Percentiles rank a stretch among this genome's conserved stretches.
phyloP scores from a whole-genome alignment of 352 stramenopile genomes.

The Phytophthora litchii region DNA sequence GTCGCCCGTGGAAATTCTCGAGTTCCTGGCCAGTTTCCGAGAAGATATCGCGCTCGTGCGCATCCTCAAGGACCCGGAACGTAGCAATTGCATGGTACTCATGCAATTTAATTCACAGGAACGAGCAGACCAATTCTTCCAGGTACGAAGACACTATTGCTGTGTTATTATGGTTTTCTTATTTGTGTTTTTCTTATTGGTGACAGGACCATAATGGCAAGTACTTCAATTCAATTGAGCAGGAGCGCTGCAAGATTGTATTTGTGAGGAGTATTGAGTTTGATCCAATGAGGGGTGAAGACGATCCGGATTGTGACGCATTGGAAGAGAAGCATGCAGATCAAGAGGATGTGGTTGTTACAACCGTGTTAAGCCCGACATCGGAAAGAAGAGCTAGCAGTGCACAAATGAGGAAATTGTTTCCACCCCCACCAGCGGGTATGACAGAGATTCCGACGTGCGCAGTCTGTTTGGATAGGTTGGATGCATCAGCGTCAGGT shows the following conservation, averaged over 20 bases:
- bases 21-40: constrained; percentile 81
- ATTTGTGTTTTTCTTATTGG: constrained; percentile 12
- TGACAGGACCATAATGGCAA: constrained; percentile 84
- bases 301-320: constrained; percentile 21
- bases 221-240: constrained; percentile 93
- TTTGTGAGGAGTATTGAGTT: constrained; percentile 92
- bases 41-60: constrained; percentile 77
- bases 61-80: constrained; percentile 81
- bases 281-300: constrained; percentile 46
- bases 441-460: constrained; percentile 92
- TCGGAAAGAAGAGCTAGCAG: constrained; percentile 35
- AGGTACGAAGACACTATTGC: constrained; percentile 22
- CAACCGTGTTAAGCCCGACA: constrained; percentile 10
- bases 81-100: constrained; percentile 86
- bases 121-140: constrained; percentile 83
- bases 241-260: constrained; percentile 89
- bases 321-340: constrained; percentile 34
- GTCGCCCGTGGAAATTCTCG: constrained; percentile 83
- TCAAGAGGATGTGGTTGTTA: constrained; percentile 7
- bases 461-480: constrained; percentile 91
- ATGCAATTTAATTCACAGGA: constrained; percentile 85
- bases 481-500: constrained; percentile 85
- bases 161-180: constrained; percentile 1
- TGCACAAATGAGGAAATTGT: constrained; percentile 49
- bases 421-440: constrained; percentile 60